Conservation (phyloP, 768 basidiomycete genomes). For the Leucosporidium yakuticum region DNA sequence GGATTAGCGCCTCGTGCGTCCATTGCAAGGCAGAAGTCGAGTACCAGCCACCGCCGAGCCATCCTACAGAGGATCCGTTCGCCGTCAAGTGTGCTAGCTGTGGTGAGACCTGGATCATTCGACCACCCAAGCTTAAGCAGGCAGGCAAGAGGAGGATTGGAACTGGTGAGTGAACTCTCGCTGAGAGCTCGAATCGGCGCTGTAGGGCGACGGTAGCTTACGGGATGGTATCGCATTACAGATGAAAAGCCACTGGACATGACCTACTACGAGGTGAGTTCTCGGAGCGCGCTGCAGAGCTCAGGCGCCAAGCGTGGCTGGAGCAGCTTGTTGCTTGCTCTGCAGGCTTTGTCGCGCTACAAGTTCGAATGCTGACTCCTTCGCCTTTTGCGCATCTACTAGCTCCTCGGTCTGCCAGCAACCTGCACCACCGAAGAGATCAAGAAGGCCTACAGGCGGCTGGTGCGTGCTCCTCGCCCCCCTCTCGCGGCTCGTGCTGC, state of each 20-base stretch:
- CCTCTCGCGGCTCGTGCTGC: background rate
- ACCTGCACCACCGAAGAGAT: slow-evolving; percentile 75
- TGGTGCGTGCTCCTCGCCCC: slow-evolving; percentile 44
- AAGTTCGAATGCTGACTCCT: background rate
- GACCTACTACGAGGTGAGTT: slow-evolving; percentile 71
- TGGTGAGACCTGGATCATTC: slow-evolving; percentile 48
- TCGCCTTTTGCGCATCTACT: background rate
- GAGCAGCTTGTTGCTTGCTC: background rate
- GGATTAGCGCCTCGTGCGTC: slow-evolving; percentile 14
- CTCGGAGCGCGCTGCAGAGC: too few species aligned
- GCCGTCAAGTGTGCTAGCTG: slow-evolving; percentile 68
- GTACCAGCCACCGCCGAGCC: slow-evolving; percentile 49
- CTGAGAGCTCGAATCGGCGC: slow-evolving; percentile 2
- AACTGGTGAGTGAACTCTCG: slow-evolving; percentile 5
- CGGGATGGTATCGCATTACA: slow-evolving; percentile 43
- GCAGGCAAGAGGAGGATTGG: slow-evolving; percentile 20
- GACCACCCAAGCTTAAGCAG: slow-evolving; percentile 41
- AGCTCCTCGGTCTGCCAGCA: slow-evolving; percentile 59
- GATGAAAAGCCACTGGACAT: slow-evolving; percentile 83
- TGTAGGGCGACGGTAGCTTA: background rate
- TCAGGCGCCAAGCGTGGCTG: background rate
- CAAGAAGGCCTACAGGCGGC: slow-evolving; percentile 75
- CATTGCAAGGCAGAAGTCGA: slow-evolving; percentile 36
- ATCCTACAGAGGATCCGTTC: slow-evolving; percentile 56
- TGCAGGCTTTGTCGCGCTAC: too few species aligned